phyloP scores from a whole-genome alignment of 108 stramenopile species.

The Pseudonitzschia delicatissima region DNA sequence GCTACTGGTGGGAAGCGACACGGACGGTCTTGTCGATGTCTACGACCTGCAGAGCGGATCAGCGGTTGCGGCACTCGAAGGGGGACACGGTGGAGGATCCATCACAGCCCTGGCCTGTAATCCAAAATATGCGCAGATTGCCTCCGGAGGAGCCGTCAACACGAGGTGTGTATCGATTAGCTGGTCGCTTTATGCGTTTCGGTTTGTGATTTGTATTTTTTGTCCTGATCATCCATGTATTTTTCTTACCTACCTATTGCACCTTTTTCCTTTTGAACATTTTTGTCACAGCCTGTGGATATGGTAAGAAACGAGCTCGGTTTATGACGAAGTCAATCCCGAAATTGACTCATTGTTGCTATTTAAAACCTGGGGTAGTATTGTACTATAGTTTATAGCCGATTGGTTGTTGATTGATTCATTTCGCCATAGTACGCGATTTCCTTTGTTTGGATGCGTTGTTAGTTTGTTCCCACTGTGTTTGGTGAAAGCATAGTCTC shows the following conservation, averaged over 20 bases:
- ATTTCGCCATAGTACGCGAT: too few species aligned
- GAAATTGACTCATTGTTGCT: not conserved
- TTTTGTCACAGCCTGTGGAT: slow-evolving; percentile 9
- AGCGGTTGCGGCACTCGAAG: slow-evolving; percentile 50
- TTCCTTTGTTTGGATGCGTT: too few species aligned
- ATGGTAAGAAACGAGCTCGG: slow-evolving; percentile 3
- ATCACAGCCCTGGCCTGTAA: slow-evolving; percentile 59
- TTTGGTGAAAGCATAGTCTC: too few species aligned
- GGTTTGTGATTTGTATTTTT: not conserved
- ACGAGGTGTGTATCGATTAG: slow-evolving; percentile 26
- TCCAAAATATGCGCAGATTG: slow-evolving; percentile 72
- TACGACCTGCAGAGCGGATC: slow-evolving; percentile 59
- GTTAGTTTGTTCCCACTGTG: too few species aligned
- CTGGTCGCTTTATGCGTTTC: not conserved
- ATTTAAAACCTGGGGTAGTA: not conserved
- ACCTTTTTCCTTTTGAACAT: not conserved
- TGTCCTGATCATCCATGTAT: not conserved
- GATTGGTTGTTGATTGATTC: not conserved
- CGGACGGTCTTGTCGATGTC: slow-evolving; percentile 66
- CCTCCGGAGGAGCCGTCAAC: slow-evolving; percentile 49
- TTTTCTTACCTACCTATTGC: too few species aligned
- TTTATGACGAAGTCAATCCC: too few species aligned
- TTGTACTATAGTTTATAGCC: not conserved
- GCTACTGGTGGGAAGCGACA: slow-evolving; percentile 60
- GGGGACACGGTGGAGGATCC: slow-evolving; percentile 38